Conservation (phyloP, 495 filamentous ascomycete genomes). For the Penicillium simplicissimum region DNA sequence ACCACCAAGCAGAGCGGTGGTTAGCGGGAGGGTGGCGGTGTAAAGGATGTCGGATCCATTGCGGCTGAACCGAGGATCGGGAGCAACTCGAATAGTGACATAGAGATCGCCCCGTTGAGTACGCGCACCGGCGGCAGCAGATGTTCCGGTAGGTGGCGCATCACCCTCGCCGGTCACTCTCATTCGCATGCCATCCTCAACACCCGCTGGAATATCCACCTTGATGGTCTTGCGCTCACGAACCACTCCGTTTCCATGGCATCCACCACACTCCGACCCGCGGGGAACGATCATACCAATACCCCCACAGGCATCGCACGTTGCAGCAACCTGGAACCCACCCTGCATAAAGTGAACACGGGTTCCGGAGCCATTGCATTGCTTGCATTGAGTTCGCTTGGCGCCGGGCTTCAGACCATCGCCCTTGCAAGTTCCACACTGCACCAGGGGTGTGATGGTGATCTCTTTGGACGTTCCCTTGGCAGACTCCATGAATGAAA, state of each 20-base stretch:
- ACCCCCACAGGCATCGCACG: constrained; percentile 79
- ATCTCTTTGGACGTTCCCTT: constrained; percentile 83
- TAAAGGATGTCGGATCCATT: constrained; percentile 87
- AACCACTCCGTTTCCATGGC: constrained; percentile 74
- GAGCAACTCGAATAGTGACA: constrained; percentile 77
- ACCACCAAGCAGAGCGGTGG: constrained; percentile 88
- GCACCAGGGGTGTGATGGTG: constrained; percentile 69
- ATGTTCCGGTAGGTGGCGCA: constrained; percentile 69
- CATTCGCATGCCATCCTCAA: constrained; percentile 94
- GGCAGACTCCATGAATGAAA: constrained; percentile 95
- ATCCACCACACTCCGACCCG: constrained; percentile 76
- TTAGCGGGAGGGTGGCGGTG: constrained; percentile 86
- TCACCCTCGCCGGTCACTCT: constrained; percentile 82
- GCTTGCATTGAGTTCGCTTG: constrained; percentile 68
- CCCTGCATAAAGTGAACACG: constrained; percentile 85
- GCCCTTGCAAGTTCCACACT: constrained; percentile 80
- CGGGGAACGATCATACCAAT: constrained; percentile 68
- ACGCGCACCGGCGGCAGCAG: constrained; percentile 55
- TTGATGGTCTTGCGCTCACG: constrained; percentile 75
- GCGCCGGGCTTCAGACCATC: constrained; percentile 81
- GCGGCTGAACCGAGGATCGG: constrained; percentile 84
- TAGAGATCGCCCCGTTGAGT: constrained; percentile 79
- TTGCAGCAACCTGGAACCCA: constrained; percentile 93
- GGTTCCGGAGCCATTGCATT: constrained; percentile 83
- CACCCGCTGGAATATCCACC: constrained; percentile 88